phyloP scores from a whole-genome alignment of 495 filamentous ascomycete genomes.

The Rostrohypoxylon terebratum region DNA sequence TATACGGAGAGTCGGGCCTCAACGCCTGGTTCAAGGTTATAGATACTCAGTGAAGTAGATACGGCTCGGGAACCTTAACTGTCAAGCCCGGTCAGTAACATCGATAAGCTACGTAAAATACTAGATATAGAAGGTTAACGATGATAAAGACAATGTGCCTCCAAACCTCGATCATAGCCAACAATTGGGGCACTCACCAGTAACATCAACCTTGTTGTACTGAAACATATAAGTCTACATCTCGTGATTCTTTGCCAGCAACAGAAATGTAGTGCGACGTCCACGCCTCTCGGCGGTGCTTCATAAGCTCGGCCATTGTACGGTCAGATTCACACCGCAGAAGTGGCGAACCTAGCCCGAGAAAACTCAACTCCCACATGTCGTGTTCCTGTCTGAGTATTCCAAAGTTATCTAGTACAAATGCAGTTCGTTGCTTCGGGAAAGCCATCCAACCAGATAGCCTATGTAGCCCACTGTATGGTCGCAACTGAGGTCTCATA shows the following conservation, averaged over 20 bases:
- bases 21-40: not conserved
- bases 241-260: not conserved
- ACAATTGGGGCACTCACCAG: not conserved
- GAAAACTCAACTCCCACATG: not conserved
- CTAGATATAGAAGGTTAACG: not conserved
- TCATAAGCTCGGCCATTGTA: not conserved
- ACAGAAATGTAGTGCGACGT: not conserved
- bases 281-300: not conserved
- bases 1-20: not conserved
- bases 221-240: not conserved
- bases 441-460: not conserved
- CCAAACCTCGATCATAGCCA: not conserved
- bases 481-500: not conserved
- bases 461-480: not conserved
- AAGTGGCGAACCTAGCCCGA: not conserved
- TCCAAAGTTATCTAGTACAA: not conserved
- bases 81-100: not conserved
- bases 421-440: not conserved
- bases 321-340: constrained; percentile 4
- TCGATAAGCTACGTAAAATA: not conserved
- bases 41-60: not conserved
- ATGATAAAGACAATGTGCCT: not conserved
- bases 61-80: no score
- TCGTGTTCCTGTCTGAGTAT: not conserved
- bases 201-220: not conserved